These are phyloP conservation scores for Auricularia cornea DNA, from an alignment of 768 basidiomycete species.

Conservation along the genomic window DNA sequence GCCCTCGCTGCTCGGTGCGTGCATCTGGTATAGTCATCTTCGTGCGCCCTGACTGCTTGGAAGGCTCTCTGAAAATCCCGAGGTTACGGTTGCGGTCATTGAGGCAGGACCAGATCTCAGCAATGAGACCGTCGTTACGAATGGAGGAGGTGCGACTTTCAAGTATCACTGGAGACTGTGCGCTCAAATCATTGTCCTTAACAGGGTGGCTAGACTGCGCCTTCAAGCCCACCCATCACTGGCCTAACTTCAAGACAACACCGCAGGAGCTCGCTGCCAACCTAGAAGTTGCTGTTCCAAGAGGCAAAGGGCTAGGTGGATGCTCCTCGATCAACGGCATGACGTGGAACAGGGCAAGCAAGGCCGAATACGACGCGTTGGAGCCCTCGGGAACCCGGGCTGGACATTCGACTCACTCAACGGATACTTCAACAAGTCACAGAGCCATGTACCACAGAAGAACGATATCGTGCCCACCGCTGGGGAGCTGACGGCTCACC, in stretches of 20 bases:
- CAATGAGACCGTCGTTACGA: conserved; percentile 2
- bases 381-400: conserved; percentile 1
- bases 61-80: conserved; percentile 22
- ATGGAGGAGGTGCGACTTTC: neutral
- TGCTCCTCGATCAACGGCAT: conserved; percentile 15
- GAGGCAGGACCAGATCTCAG: conserved; percentile 16
- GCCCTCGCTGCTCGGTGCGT: conserved; percentile 17
- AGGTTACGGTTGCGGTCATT: conserved; percentile 14
- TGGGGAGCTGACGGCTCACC: neutral
- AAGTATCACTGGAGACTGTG: too few relatives aligned
- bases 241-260: neutral
- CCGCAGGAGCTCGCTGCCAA: conserved; percentile 1
- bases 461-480: conserved; percentile 14
- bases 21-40: neutral
- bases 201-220: too few relatives aligned
- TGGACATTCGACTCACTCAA: conserved; percentile 17
- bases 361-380: conserved; percentile 16
- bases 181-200: too few relatives aligned
- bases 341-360: conserved; percentile 7
- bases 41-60: neutral
- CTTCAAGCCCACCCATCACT: too few relatives aligned
- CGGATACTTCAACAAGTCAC: conserved; percentile 18
- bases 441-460: conserved; percentile 23
- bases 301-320: conserved; percentile 10
- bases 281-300: conserved; percentile 13